Base-by-base conservation (phyloP, 1,139 yeast genomes). In the Hyphopichia wangnamkhiaoensis region DNA sequence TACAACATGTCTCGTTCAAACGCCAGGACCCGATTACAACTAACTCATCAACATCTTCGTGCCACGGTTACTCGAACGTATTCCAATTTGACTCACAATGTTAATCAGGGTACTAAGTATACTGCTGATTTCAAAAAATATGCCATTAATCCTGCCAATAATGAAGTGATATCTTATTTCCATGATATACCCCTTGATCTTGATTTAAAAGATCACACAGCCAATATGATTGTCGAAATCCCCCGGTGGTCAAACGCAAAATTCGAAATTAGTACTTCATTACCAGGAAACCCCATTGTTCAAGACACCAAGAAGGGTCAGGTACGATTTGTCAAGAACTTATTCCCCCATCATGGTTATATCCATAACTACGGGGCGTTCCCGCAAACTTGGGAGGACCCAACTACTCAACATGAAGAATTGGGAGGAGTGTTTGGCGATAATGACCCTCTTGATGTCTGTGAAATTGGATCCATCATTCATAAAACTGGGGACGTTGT, bases 321-420 rank as follows among this genome's bases (percentile, higher is more conserved):
- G 59, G 81, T 86, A 45, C 76, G 96, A 63, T 89, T 81, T 52
- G 95, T 89, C 32, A 76, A 88, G 66, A 89, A 89, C 71, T 77
- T 89, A 55, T 89, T 87, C 79, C 96, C 96, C 30, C 85, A 80
- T 65, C 89, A 86, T 56, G 96, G 96, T 44, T 88, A 88, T 68
- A 79, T 91, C 50, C 95, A 86, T 70, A 89, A 88, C 72, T 89
- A 89, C 59, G 96, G 96, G 55, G 95, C 96, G 23, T 80, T 89
- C 71, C 95, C 96, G 39, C 96, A 88, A 66, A 89, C 96, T 24
- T 89, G 96, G 96, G 96, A 89, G 66, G 95, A 89, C 56, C 94
- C 94, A 42, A 80, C 79, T 51, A 61, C 59, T 33, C 61, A 69
- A 42, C 81, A 83, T 65, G 82, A 82, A 43, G 84, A 79, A 49